Conservation (phyloP, 202 grass and related monocot species). For the Schoenoplectus tabernaemontani region DNA sequence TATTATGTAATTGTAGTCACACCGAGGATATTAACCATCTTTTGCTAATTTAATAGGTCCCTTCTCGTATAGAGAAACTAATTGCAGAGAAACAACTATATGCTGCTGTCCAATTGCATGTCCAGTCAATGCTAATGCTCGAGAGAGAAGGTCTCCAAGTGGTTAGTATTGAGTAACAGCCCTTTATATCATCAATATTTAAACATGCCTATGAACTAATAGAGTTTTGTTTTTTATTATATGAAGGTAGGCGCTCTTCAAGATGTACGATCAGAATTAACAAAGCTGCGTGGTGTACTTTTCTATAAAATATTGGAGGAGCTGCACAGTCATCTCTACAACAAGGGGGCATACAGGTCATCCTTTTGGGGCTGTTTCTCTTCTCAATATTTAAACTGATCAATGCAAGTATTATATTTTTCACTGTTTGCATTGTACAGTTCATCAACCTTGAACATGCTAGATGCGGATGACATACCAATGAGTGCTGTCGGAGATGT, state of each 20-base stretch:
- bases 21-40: constrained; percentile 1
- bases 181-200: background rate
- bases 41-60: constrained; percentile 50
- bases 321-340: constrained; percentile 87
- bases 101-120: constrained; percentile 90
- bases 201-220: background rate
- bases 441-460: constrained; percentile 46
- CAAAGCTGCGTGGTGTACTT: constrained; percentile 73
- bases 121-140: constrained; percentile 79
- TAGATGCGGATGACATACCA: constrained; percentile 53
- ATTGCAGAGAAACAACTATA: constrained; percentile 88
- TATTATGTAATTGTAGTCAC: background rate
- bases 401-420: constrained; percentile 28
- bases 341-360: constrained; percentile 77
- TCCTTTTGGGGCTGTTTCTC: constrained; percentile 8
- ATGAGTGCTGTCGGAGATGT: constrained; percentile 34
- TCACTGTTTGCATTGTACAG: constrained; percentile 34
- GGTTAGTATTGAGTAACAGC: constrained; percentile 43
- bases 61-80: constrained; percentile 83
- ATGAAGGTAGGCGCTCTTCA: constrained; percentile 98
- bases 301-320: constrained; percentile 99
- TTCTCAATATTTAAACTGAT: background rate
- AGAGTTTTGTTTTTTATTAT: constrained; percentile 14
- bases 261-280: constrained; percentile 94
- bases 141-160: constrained; percentile 99